Evolutionary conservation across 2,329 filamentous ascomycete species (phyloP).

Genomic region (Xylariaceae sp.): DNA sequence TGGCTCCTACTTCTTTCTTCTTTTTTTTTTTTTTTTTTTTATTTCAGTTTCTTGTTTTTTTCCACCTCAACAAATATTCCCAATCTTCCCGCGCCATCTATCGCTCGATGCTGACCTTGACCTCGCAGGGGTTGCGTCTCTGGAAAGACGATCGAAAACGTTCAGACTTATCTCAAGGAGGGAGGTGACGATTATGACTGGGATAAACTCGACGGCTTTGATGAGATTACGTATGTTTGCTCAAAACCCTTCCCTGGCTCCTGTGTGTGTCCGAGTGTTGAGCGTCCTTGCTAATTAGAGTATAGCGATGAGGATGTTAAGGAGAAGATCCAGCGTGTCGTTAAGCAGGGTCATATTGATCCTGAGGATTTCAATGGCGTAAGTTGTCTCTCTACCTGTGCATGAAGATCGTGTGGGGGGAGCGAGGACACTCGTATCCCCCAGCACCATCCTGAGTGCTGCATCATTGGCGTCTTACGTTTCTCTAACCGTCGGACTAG

Average conservation of each 20-base stretch:
- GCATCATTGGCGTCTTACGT: neutral
- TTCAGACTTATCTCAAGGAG: constrained; percentile 51
- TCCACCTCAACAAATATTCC: neutral
- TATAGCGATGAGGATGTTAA: constrained; percentile 53
- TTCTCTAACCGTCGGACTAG: constrained; percentile 37
- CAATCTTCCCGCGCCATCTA: neutral
- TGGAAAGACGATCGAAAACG: constrained; percentile 62
- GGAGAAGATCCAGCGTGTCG: constrained; percentile 65
- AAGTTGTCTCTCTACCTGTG: constrained; percentile 41
- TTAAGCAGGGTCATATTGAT: constrained; percentile 74
- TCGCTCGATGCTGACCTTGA: constrained; percentile 1
- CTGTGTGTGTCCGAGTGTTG: neutral
- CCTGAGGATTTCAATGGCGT: constrained; percentile 86
- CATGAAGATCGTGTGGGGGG: neutral
- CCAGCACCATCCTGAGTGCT: neutral
- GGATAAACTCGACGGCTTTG: constrained; percentile 71
- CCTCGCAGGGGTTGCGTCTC: constrained; percentile 76
- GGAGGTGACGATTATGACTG: constrained; percentile 48
- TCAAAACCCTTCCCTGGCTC: neutral
- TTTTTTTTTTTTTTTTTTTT: too few relatives aligned
- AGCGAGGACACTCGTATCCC: neutral
- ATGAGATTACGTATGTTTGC: constrained; percentile 54
- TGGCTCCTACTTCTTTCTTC: constrained; percentile 23
- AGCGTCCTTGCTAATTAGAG: constrained; percentile 9
- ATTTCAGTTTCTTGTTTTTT: too few relatives aligned